phyloP scores from a whole-genome alignment of 2,329 filamentous ascomycete genomes.

The Metarhizium sp. region DNA sequence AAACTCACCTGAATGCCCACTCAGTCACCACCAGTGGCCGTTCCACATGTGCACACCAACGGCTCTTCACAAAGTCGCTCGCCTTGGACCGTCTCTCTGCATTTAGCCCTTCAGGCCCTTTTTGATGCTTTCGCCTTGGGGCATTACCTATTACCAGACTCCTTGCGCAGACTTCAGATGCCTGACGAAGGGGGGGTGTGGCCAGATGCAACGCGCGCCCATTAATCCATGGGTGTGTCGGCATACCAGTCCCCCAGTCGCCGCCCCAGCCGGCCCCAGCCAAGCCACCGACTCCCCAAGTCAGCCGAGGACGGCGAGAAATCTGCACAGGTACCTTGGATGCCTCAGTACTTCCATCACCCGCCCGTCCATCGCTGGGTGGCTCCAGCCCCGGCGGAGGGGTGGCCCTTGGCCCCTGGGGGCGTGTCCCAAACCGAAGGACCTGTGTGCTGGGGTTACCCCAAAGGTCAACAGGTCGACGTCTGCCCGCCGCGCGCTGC shows the following conservation, averaged over 20 bases:
- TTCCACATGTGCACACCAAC: slow-evolving; percentile 5
- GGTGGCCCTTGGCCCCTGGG: not conserved
- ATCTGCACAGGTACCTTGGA: slow-evolving; percentile 4
- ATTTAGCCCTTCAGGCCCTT: not conserved
- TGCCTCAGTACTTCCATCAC: slow-evolving; percentile 1
- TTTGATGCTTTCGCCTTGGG: not conserved
- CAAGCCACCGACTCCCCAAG: slow-evolving; percentile 5
- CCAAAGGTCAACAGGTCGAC: too few species aligned
- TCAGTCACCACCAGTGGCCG: not conserved
- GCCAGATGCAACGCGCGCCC: slow-evolving; percentile 1
- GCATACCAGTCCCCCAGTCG: slow-evolving; percentile 2
- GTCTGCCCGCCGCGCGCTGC: not conserved
- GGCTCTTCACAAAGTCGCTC: not conserved
- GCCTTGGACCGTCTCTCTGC: not conserved
- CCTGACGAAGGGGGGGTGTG: not conserved
- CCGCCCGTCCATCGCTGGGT: not conserved
- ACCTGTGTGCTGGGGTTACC: not conserved
- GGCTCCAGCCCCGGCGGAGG: not conserved
- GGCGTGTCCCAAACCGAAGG: not conserved
- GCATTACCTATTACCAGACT: not conserved
- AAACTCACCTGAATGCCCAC: slow-evolving; percentile 6
- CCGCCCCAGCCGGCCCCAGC: slow-evolving; percentile 6
- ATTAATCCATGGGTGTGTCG: slow-evolving; percentile 2
- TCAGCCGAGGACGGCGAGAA: slow-evolving; percentile 1
- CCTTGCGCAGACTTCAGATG: not conserved